These are phyloP conservation scores for Trichocladium antarcticum DNA, from an alignment of 495 filamentous ascomycete genomes.

Conservation along the genomic window DNA sequence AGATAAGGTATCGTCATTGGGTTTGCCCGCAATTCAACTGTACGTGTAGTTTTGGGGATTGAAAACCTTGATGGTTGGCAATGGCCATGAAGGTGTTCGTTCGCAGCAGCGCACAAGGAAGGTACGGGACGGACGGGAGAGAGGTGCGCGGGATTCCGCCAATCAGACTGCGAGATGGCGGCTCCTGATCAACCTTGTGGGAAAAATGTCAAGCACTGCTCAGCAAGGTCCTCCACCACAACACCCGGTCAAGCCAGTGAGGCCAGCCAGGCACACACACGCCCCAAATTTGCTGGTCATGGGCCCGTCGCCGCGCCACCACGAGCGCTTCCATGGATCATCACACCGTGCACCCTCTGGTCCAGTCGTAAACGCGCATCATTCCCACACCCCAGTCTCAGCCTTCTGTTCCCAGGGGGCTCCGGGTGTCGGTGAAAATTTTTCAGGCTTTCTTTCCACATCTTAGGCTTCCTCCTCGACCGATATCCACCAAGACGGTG, in stretches of 20 bases:
- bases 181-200: conserved; percentile 3
- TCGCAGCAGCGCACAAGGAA: background rate
- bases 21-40: no score
- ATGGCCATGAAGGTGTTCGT: background rate
- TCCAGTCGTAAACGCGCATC: conserved; percentile 2
- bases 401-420: conserved; percentile 1
- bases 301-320: conserved; percentile 5
- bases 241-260: no score
- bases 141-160: background rate
- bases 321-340: background rate
- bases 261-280: background rate
- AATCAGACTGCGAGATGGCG: conserved; percentile 4
- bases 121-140: background rate
- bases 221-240: conserved; percentile 1
- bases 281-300: conserved; percentile 8
- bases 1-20: no score
- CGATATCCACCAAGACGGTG: background rate
- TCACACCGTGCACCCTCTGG: conserved; percentile 12
- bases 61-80: background rate
- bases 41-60: background rate
- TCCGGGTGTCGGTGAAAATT: conserved; percentile 1
- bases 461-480: background rate
- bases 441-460: background rate
- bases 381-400: background rate
- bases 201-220: background rate